A percentile compares a stretch with the other conserved stretches of the same genome.
Conservation (phyloP, 495 filamentous ascomycete genomes). For the Pyrenopolyporus hunteri region DNA sequence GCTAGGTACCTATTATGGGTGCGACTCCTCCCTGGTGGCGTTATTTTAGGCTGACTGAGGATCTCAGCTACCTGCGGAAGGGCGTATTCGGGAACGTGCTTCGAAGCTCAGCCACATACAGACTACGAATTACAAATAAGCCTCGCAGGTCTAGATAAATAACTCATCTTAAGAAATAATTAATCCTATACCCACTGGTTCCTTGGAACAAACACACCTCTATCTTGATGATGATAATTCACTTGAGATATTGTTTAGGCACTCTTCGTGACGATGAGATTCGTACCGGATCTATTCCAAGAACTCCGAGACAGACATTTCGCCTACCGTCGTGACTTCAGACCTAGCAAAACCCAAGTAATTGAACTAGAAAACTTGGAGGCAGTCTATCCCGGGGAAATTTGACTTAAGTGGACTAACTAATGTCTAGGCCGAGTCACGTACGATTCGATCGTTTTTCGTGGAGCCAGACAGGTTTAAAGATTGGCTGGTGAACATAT, state of each 20-base stretch:
- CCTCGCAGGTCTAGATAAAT: no score
- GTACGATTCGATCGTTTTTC: not conserved
- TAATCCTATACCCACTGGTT: no score
- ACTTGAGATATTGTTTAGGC: not conserved
- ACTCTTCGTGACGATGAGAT: not conserved
- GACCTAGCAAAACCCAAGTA: not conserved
- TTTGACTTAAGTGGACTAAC: not conserved
- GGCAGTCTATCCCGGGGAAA: not conserved
- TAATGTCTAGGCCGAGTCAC: not conserved
- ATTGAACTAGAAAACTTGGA: slow-evolving; percentile 7
- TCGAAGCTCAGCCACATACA: slow-evolving; percentile 9
- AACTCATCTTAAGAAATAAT: no score
- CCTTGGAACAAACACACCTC: no score
- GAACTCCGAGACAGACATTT: slow-evolving; percentile 3
- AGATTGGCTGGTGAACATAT: not conserved
- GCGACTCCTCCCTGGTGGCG: slow-evolving; percentile 7
- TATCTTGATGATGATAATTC: no score
- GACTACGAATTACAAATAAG: no score
- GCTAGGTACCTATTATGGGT: no score
- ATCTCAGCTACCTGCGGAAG: no score
- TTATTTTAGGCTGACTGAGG: not conserved
- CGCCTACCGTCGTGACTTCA: not conserved
- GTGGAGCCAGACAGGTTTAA: not conserved
- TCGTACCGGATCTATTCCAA: not conserved
- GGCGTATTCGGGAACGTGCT: slow-evolving; percentile 1